A percentile compares a stretch with the other conserved stretches of the same genome.
Evolutionary conservation across 768 basidiomycete species (phyloP).

Genomic region (Asterophora lycoperdoides): DNA sequence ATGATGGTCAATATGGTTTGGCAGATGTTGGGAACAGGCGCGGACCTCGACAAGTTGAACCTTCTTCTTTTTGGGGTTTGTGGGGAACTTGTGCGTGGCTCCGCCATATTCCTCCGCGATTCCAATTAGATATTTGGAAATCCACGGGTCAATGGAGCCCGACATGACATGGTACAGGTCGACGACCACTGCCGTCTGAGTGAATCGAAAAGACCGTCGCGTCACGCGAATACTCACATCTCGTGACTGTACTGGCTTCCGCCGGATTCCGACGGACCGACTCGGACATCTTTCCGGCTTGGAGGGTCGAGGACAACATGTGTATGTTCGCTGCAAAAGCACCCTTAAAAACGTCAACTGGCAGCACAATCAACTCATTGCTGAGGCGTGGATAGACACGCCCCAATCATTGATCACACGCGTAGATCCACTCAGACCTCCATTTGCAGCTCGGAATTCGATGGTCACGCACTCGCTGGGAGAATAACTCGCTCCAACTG

Average conservation of each 20-base stretch:
- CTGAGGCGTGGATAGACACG: background rate
- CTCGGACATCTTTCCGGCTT: no score
- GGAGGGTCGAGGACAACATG: background rate
- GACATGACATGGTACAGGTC: constrained; percentile 25
- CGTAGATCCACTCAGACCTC: constrained; percentile 8
- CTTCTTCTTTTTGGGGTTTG: constrained; percentile 37
- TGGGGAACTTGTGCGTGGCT: constrained; percentile 33
- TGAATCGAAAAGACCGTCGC: no score
- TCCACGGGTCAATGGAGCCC: constrained; percentile 48
- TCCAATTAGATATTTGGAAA: constrained; percentile 45
- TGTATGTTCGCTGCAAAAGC: background rate
- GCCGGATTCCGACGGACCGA: no score
- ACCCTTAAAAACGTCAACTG: background rate
- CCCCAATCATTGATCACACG: constrained; percentile 4
- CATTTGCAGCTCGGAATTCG: background rate
- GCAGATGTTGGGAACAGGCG: background rate
- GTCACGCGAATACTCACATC: constrained; percentile 14
- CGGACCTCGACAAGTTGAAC: constrained; percentile 58
- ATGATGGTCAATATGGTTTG: constrained; percentile 1
- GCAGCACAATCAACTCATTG: background rate
- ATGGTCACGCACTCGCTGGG: background rate
- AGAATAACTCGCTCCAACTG: background rate
- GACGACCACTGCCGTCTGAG: no score
- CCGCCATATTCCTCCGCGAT: constrained; percentile 51
- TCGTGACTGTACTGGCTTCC: no score